Evolutionary conservation across 1,139 yeast species (phyloP), one percentile per base, ranked within the genome.

Genomic region (Pichia sorboxylosa): DNA sequence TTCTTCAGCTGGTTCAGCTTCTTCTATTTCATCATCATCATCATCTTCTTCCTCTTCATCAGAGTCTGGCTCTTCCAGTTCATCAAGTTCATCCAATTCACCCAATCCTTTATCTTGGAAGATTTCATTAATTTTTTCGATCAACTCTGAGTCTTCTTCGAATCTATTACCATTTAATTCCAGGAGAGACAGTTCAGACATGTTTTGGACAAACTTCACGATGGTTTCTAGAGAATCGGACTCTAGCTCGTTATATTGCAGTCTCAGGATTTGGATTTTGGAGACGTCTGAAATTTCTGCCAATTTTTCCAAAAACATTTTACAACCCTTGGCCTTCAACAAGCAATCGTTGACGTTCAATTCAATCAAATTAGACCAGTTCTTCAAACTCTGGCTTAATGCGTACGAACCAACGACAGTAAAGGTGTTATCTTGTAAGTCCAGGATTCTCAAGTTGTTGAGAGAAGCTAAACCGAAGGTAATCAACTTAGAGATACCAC

Each of bases 91-190:
- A 49, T 85, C 96, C 21, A 90, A 57, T 53, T 79, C 92, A 37
- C 95, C 94, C 38, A 61, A 56, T 1, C 87, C 92, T 51, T 85
- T 72, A 27, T 66, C 69, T 41, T 75, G 83, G 45, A 90, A 85
- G 16, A 79, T 55, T 17, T 63, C 70, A 33, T 58, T 61, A 39
- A 90, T 68, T 31, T 61, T 59, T 28, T 67, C 71, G 30, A 78
- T 58, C 16, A 71, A 55, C 29, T 67, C 69, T 24, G 74, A 66
- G 44, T 85, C 96, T 47, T 84, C 94, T 30, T 79, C 75, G 40
- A 90, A 80, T 51, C 82, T 67, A 60, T 90, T 90, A 51, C 99
- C 99, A 49, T 90, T 90, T 43, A 90, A 68, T 61, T 92, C 97
- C 46, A 90, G 64, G 11, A 48, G 37, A 48, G 71, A 63, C 52